Evolutionary conservation across 495 filamentous ascomycete species (phyloP).

Genomic region (Lepraria neglecta): DNA sequence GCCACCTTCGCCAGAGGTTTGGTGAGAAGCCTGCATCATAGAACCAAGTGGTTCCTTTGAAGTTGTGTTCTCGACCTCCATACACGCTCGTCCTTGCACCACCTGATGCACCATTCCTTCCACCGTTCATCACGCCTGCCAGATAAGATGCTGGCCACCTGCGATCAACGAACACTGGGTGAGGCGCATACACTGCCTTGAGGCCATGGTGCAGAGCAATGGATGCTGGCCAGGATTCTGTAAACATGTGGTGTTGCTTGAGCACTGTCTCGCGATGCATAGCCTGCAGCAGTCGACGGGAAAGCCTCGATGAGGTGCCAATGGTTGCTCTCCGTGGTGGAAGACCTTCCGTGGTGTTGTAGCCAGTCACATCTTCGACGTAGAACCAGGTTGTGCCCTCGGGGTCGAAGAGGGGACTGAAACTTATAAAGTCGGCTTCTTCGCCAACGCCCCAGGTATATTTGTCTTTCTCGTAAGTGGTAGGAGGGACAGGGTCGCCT

Average conservation of each 20-base stretch:
- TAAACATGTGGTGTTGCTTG: slow-evolving; percentile 81
- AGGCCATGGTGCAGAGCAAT: slow-evolving; percentile 85
- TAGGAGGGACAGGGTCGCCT: slow-evolving; percentile 63
- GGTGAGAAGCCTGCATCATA: slow-evolving; percentile 82
- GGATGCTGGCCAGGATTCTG: slow-evolving; percentile 91
- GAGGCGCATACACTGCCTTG: slow-evolving; percentile 91
- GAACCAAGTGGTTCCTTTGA: slow-evolving; percentile 85
- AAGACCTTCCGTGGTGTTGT: slow-evolving; percentile 58
- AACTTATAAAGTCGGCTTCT: slow-evolving; percentile 86
- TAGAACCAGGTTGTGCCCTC: slow-evolving; percentile 83
- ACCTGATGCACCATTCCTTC: slow-evolving; percentile 69
- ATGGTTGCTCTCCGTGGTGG: slow-evolving; percentile 83
- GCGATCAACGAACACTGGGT: slow-evolving; percentile 86
- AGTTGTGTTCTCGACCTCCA: slow-evolving; percentile 83
- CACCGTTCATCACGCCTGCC: slow-evolving; percentile 76
- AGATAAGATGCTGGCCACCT: slow-evolving; percentile 78
- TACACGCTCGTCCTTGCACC: slow-evolving; percentile 71
- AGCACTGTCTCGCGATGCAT: slow-evolving; percentile 88
- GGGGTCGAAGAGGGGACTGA: slow-evolving; percentile 92
- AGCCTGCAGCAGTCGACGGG: slow-evolving; percentile 66
- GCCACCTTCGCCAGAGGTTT: slow-evolving; percentile 81
- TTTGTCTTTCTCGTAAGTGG: slow-evolving; percentile 66
- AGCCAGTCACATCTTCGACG: slow-evolving; percentile 82
- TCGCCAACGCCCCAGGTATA: slow-evolving; percentile 87
- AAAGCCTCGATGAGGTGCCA: slow-evolving; percentile 77